phyloP scores from a whole-genome alignment of 2,329 filamentous ascomycete species.

The Phialophora chinensis region DNA sequence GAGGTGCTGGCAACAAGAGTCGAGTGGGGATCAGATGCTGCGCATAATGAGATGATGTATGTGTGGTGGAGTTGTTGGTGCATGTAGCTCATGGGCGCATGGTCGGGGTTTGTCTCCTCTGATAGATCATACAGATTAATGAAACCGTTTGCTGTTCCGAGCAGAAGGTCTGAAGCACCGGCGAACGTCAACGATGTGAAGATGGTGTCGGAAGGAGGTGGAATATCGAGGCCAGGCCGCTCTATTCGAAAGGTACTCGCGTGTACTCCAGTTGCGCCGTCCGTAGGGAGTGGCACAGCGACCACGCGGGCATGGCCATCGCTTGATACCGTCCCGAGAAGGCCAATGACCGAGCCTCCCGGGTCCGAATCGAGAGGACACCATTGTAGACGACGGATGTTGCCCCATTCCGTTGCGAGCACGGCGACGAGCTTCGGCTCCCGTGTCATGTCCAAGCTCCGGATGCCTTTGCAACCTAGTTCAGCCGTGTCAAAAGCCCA shows the following conservation, averaged over 20 bases:
- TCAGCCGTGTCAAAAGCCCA: conserved; percentile 59
- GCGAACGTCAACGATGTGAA: conserved; percentile 65
- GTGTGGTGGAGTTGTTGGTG: conserved; percentile 46
- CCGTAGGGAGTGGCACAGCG: conserved; percentile 49
- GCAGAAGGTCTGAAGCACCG: conserved; percentile 60
- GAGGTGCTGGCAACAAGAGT: conserved; percentile 59
- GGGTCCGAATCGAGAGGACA: conserved; percentile 54
- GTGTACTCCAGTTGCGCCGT: background rate
- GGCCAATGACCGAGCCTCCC: conserved; percentile 49
- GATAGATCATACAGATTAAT: conserved; percentile 59
- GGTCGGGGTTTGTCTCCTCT: conserved; percentile 28
- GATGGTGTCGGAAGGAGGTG: conserved; percentile 56
- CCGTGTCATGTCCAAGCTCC: conserved; percentile 52
- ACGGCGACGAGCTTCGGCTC: conserved; percentile 56
- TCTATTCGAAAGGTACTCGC: conserved; percentile 6
- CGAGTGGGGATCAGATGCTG: conserved; percentile 59
- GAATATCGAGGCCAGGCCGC: conserved; percentile 20
- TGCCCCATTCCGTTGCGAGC: conserved; percentile 64
- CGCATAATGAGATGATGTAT: conserved; percentile 54
- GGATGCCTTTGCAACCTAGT: conserved; percentile 34
- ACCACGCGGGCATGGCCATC: conserved; percentile 64
- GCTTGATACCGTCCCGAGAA: conserved; percentile 63
- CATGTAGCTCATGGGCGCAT: conserved; percentile 18
- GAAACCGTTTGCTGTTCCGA: conserved; percentile 63
- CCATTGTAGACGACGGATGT: conserved; percentile 62